Evolutionary conservation across 768 basidiomycete genomes (phyloP).

Genomic region (Termitomyces sp.): DNA sequence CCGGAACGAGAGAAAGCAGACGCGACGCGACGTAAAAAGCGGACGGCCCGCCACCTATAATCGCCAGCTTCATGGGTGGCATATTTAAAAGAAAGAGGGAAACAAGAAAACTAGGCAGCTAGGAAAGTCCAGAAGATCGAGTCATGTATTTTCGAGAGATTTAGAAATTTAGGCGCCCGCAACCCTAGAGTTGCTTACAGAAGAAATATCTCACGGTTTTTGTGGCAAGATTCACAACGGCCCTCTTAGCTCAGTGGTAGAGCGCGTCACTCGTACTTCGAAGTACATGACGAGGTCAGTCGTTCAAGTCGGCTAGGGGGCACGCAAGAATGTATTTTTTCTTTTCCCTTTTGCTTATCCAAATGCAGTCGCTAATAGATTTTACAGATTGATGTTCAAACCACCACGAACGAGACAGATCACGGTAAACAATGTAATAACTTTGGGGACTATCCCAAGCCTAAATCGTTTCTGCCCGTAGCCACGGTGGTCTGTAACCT

Average conservation of each 20-base stretch:
- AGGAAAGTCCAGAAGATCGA: not conserved
- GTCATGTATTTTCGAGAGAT: not conserved
- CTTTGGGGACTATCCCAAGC: too few species aligned
- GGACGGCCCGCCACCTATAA: constrained; percentile 95
- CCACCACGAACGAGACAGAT: too few species aligned
- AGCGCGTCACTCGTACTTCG: constrained; percentile 26
- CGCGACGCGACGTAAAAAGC: constrained; percentile 92
- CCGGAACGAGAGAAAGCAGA: constrained; percentile 61
- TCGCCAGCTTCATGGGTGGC: constrained; percentile 66
- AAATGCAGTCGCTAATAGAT: too few species aligned
- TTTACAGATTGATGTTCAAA: too few species aligned
- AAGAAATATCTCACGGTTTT: not conserved
- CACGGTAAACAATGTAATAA: too few species aligned
- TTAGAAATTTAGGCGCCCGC: not conserved
- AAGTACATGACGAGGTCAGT: constrained; percentile 6
- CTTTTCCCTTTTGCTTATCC: too few species aligned
- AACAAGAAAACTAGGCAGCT: not conserved
- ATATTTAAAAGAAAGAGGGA: not conserved
- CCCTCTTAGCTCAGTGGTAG: constrained; percentile 37
- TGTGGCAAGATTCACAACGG: not conserved
- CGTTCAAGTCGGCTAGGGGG: constrained; percentile 10
- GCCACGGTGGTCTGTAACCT: not conserved
- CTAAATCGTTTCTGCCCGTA: too few species aligned
- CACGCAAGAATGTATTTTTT: too few species aligned
- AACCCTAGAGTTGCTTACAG: not conserved